phyloP scores from a whole-genome alignment of 1,284 basidiomycete species.

The Irpex lacteus region DNA sequence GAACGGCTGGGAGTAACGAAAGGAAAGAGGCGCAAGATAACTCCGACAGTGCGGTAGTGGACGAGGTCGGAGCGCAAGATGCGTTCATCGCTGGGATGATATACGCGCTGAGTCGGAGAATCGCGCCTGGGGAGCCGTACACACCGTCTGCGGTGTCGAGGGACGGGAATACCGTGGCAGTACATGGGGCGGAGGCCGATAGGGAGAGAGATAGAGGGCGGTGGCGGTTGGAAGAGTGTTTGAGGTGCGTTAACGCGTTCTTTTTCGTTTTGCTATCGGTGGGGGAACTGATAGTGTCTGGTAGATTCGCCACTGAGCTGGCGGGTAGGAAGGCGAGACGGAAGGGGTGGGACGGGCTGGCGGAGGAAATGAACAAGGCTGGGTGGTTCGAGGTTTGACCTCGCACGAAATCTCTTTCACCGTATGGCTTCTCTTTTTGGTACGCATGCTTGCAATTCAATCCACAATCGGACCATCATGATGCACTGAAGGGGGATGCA shows the following conservation, averaged over 20 bases:
- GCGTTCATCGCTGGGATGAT: conserved; percentile 83
- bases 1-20: too few relatives aligned
- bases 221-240: conserved; percentile 75
- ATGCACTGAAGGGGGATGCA: too few relatives aligned
- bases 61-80: conserved; percentile 74
- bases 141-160: conserved; percentile 49
- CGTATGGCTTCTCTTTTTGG: too few relatives aligned
- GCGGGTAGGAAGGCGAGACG: conserved; percentile 66
- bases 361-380: conserved; percentile 65
- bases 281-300: neutral
- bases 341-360: conserved; percentile 60
- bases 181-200: conserved; percentile 23
- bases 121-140: conserved; percentile 69
- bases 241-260: conserved; percentile 45
- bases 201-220: conserved; percentile 42
- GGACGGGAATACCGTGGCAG: conserved; percentile 21
- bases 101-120: conserved; percentile 61
- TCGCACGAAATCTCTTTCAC: too few relatives aligned
- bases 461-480: too few relatives aligned
- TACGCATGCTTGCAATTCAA: neutral
- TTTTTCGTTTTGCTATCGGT: neutral
- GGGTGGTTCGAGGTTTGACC: conserved; percentile 58
- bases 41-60: conserved; percentile 32
- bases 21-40: neutral
- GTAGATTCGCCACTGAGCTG: conserved; percentile 74